These are phyloP conservation scores for Remersonia thermophila DNA, from an alignment of 2,329 filamentous ascomycete species.

Conservation along the genomic window DNA sequence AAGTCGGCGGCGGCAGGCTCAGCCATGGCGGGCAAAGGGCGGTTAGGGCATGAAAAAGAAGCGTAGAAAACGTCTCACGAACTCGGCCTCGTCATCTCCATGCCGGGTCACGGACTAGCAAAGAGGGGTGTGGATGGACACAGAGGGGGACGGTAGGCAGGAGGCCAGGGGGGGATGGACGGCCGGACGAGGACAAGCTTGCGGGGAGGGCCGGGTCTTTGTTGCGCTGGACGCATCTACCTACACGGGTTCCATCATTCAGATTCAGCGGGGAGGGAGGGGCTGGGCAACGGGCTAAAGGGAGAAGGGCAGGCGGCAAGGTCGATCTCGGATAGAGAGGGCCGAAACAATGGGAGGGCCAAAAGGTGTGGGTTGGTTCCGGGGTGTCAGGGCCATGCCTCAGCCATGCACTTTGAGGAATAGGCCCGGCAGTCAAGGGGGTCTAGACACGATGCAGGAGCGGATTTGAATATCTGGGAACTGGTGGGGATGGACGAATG, in stretches of 20 bases:
- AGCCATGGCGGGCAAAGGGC: conserved; percentile 13
- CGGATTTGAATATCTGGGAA: no score
- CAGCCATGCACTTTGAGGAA: no score
- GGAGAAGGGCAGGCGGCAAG: conserved; percentile 2
- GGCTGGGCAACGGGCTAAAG: conserved; percentile 10
- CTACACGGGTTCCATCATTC: no score
- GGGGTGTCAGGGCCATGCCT: conserved; percentile 1
- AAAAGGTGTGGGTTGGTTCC: conserved; percentile 13
- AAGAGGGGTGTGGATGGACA: conserved; percentile 3
- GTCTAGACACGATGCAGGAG: no score
- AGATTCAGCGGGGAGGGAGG: no score
- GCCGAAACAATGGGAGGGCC: conserved; percentile 16
- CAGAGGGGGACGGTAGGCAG: conserved; percentile 2
- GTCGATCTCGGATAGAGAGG: conserved; percentile 11
- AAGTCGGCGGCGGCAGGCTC: conserved; percentile 16
- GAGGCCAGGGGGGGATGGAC: not conserved
- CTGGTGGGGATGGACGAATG: no score
- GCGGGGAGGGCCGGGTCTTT: no score
- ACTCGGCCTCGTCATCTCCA: conserved; percentile 6
- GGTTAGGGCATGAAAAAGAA: conserved; percentile 7
- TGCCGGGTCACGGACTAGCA: conserved; percentile 2
- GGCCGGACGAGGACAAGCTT: not conserved
- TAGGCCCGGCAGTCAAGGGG: no score
- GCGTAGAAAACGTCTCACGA: no score
- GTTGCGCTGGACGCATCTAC: no score